A percentile compares a stretch with the other conserved stretches of the same genome.
Conservation (phyloP, 805 yeast species). For the Kuraishia cidri region DNA sequence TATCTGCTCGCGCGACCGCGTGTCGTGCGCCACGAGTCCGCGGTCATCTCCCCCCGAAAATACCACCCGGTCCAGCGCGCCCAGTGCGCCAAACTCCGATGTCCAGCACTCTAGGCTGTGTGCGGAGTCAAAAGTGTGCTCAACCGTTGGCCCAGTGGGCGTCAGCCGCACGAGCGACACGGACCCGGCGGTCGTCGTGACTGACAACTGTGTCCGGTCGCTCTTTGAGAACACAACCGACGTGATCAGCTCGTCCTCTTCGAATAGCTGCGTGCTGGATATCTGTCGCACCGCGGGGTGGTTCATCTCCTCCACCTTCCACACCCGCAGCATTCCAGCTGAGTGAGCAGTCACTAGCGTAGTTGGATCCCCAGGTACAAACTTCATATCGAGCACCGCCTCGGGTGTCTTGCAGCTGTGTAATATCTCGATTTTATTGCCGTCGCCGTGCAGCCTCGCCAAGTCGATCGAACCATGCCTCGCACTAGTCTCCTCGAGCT, state of each 20-base stretch:
- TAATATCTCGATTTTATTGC: conserved; percentile 8
- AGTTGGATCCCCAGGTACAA: conserved; percentile 43
- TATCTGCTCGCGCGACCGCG: conserved; percentile 28
- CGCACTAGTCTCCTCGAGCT: conserved; percentile 47
- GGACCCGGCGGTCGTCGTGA: conserved; percentile 66
- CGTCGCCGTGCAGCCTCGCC: conserved; percentile 17
- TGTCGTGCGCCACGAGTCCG: conserved; percentile 64
- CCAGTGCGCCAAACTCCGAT: conserved; percentile 55
- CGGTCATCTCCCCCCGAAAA: conserved; percentile 93
- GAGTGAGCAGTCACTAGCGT: conserved; percentile 65
- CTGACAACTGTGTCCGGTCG: conserved; percentile 25
- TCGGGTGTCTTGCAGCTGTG: conserved; percentile 29
- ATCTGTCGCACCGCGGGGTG: too few species aligned
- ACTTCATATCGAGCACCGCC: conserved; percentile 74
- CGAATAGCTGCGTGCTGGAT: conserved; percentile 35
- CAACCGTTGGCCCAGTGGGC: conserved; percentile 6
- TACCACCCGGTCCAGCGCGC: conserved; percentile 44
- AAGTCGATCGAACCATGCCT: conserved; percentile 58
- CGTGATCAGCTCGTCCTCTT: conserved; percentile 44
- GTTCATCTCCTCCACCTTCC: conserved; percentile 33
- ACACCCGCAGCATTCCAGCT: conserved; percentile 62
- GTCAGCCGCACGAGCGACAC: conserved; percentile 32
- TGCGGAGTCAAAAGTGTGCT: conserved; percentile 19
- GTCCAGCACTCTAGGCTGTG: conserved; percentile 90
- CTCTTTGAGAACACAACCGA: conserved; percentile 51